A percentile compares a stretch with the other conserved stretches of the same genome.
Conservation (phyloP, 2,329 filamentous ascomycete genomes). For the Chaetomium globosum region DNA sequence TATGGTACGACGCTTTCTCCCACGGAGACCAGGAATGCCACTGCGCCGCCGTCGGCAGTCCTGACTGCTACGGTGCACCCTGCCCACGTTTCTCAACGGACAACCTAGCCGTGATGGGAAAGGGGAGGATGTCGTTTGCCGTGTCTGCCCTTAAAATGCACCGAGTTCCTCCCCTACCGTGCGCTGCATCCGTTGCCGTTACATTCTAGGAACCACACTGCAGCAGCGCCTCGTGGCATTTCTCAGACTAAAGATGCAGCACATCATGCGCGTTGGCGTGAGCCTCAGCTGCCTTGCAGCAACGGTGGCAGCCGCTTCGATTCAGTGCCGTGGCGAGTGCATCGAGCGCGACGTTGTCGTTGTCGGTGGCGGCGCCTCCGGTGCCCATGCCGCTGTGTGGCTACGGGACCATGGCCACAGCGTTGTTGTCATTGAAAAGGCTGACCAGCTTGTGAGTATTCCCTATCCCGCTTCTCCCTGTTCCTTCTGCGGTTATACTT, state of each 20-base stretch:
- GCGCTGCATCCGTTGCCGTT: slow-evolving; percentile 1
- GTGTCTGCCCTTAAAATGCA: neutral
- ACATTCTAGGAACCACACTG: slow-evolving; percentile 1
- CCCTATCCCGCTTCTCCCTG: no score
- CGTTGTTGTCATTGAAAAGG: slow-evolving; percentile 34
- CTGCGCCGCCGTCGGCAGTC: neutral
- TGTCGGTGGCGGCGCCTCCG: slow-evolving; percentile 33
- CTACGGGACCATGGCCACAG: slow-evolving; percentile 30
- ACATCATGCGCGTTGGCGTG: slow-evolving; percentile 13
- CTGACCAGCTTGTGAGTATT: slow-evolving; percentile 26
- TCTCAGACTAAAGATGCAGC: slow-evolving; percentile 8
- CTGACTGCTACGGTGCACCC: neutral
- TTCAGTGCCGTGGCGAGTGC: slow-evolving; percentile 3
- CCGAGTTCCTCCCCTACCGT: neutral
- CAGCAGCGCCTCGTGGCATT: slow-evolving; percentile 6
- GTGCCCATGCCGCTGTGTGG: slow-evolving; percentile 33
- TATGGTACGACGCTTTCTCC: neutral
- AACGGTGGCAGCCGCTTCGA: neutral
- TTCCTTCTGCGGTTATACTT: neutral
- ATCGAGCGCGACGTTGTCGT: slow-evolving; percentile 31
- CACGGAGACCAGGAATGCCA: neutral
- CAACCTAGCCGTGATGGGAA: neutral
- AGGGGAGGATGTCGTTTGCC: slow-evolving; percentile 5
- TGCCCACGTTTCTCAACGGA: slow-evolving; percentile 1
- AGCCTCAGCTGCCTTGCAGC: slow-evolving; percentile 18